Percentiles rank a stretch among this genome's conserved stretches.
phyloP scores from a whole-genome alignment of 2,329 filamentous ascomycete species.

The Hirsutella minnesotensis region DNA sequence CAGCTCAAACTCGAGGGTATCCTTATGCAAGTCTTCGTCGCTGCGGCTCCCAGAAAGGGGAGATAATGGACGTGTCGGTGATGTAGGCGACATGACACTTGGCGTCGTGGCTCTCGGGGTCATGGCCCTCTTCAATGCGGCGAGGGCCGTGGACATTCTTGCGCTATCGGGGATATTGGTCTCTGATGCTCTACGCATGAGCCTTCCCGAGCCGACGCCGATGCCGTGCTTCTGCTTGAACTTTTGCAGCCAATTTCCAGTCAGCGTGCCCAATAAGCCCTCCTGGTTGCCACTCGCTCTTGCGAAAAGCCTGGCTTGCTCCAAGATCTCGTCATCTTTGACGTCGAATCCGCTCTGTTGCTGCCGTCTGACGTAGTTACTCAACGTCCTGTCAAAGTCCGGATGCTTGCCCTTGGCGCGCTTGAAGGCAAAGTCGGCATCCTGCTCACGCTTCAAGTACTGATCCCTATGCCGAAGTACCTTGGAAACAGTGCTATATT shows the following conservation, averaged over 20 bases:
- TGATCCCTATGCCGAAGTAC: slow-evolving; percentile 91
- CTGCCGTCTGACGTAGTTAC: slow-evolving; percentile 76
- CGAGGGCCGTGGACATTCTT: slow-evolving; percentile 38
- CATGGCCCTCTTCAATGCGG: slow-evolving; percentile 20
- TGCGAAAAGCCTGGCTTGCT: slow-evolving; percentile 75
- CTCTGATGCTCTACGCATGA: slow-evolving; percentile 48
- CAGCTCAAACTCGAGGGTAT: slow-evolving; percentile 19
- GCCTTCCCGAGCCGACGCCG: slow-evolving; percentile 35
- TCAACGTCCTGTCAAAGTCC: slow-evolving; percentile 83
- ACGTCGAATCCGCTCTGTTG: slow-evolving; percentile 64
- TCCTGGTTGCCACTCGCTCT: slow-evolving; percentile 58
- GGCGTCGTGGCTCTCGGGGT: slow-evolving; percentile 41
- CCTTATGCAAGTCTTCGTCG: slow-evolving; percentile 53
- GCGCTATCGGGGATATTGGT: slow-evolving; percentile 61
- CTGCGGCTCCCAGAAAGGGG: slow-evolving; percentile 58
- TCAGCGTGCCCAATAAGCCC: slow-evolving; percentile 58
- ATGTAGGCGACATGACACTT: slow-evolving; percentile 57
- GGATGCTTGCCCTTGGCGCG: slow-evolving; percentile 73
- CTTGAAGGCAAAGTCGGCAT: slow-evolving; percentile 55
- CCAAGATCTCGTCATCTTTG: slow-evolving; percentile 69
- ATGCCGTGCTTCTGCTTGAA: slow-evolving; percentile 82
- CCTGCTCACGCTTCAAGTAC: slow-evolving; percentile 75
- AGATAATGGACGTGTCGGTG: slow-evolving; percentile 55
- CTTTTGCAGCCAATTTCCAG: slow-evolving; percentile 75
- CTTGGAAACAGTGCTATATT: slow-evolving; percentile 86